Percentiles rank a stretch among this genome's conserved stretches.
These are phyloP conservation scores for Fistulinella cinereoalba DNA, from an alignment of 1,284 basidiomycete genomes.

Conservation along the genomic window DNA sequence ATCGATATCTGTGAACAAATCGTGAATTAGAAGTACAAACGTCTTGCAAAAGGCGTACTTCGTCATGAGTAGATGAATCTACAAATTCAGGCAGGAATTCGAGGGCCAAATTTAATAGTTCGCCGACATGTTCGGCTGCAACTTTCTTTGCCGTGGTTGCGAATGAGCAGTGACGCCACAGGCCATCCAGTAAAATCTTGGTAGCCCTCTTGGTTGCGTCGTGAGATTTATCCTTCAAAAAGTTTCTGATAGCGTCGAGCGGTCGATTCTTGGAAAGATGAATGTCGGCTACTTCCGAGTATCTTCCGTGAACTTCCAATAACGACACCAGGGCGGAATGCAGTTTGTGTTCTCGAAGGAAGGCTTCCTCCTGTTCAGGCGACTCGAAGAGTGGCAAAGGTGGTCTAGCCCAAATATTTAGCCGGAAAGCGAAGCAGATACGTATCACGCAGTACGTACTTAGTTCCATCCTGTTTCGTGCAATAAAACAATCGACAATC, in stretches of 20 bases:
- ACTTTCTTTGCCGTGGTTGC: conserved; percentile 11
- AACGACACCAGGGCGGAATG: conserved; percentile 50
- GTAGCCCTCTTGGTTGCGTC: conserved; percentile 34
- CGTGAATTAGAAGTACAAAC: not conserved
- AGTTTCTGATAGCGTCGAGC: conserved; percentile 46
- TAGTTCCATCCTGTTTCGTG: conserved; percentile 35
- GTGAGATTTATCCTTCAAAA: conserved; percentile 39
- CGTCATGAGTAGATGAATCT: conserved; percentile 15
- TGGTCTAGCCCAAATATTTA: conserved; percentile 36
- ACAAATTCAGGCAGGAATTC: conserved; percentile 14
- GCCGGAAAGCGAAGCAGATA: not conserved
- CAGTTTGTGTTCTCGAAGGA: conserved; percentile 55
- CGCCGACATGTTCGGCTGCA: not conserved
- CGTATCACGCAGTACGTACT: conserved; percentile 12
- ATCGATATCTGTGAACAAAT: conserved; percentile 21
- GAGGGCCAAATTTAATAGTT: conserved; percentile 18
- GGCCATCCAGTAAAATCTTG: conserved; percentile 22
- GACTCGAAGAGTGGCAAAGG: conserved; percentile 49
- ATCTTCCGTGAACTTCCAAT: conserved; percentile 45
- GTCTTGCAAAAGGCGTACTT: conserved; percentile 10
- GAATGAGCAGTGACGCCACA: conserved; percentile 30
- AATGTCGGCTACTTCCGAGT: conserved; percentile 53
- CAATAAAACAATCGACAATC: conserved; percentile 55
- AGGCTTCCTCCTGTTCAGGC: conserved; percentile 54
- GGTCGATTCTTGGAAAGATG: conserved; percentile 50